Conservation (phyloP, 1,284 basidiomycete species). For the Neolentinus lepideus region DNA sequence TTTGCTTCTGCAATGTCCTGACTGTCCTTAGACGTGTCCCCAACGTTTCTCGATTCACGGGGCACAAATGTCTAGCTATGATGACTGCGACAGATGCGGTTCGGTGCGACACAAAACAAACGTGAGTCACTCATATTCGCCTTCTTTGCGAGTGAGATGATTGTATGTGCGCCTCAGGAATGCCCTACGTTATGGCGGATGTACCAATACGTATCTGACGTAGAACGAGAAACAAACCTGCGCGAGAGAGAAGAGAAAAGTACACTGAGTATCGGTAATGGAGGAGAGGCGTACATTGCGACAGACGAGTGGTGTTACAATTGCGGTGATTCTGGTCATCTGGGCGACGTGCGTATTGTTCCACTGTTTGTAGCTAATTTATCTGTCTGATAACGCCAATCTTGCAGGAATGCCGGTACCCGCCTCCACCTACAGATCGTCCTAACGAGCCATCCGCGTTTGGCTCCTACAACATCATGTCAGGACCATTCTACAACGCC, state of each 20-base stretch:
- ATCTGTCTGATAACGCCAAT: conserved; percentile 3
- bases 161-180: conserved; percentile 40
- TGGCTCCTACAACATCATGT: conserved; percentile 55
- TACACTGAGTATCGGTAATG: conserved; percentile 47
- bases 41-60: conserved; percentile 39
- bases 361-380: conserved; percentile 1
- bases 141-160: background rate
- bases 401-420: conserved; percentile 62
- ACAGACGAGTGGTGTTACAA: conserved; percentile 84
- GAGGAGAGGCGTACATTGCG: conserved; percentile 73
- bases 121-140: conserved; percentile 32
- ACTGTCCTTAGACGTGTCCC: conserved; percentile 58
- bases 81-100: conserved; percentile 75
- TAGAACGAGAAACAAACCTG: conserved; percentile 44
- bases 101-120: conserved; percentile 61
- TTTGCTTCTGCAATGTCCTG: background rate
- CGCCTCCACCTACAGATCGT: conserved; percentile 39
- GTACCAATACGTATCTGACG: conserved; percentile 68
- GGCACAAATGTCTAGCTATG: conserved; percentile 21
- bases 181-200: conserved; percentile 87
- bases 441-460: conserved; percentile 71
- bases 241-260: conserved; percentile 41
- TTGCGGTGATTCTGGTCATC: conserved; percentile 74
- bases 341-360: conserved; percentile 69
- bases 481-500: conserved; percentile 69